Evolutionary conservation across 768 basidiomycete species (phyloP).

Genomic region (Naganishia vishniacii): DNA sequence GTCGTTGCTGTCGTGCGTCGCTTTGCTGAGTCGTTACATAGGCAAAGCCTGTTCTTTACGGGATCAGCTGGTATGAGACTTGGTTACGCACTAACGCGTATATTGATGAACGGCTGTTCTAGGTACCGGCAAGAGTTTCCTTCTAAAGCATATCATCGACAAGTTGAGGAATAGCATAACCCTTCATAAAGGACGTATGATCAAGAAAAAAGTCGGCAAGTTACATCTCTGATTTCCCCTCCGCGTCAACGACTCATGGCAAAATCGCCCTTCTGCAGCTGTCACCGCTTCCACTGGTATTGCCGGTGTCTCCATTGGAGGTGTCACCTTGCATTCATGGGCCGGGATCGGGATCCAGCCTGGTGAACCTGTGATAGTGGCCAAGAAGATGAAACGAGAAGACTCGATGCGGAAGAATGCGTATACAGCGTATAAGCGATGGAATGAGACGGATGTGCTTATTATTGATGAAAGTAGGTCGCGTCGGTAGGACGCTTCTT

Average conservation of each 20-base stretch:
- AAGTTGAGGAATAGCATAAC: constrained; percentile 21
- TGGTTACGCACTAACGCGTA: too few species aligned
- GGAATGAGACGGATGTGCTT: constrained; percentile 24
- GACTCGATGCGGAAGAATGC: constrained; percentile 3
- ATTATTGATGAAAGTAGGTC: constrained; percentile 27
- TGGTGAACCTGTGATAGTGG: background rate
- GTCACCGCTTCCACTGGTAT: constrained; percentile 27
- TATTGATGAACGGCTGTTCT: too few species aligned
- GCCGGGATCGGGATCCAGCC: constrained; percentile 21
- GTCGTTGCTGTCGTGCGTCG: background rate
- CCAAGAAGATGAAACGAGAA: constrained; percentile 5
- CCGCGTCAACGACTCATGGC: too few species aligned
- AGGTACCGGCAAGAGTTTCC: constrained; percentile 46
- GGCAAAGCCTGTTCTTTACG: constrained; percentile 40
- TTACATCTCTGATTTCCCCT: too few species aligned
- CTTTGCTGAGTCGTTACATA: background rate
- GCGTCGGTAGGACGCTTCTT: background rate
- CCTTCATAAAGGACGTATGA: background rate
- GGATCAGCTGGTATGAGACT: constrained; percentile 42
- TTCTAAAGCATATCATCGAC: constrained; percentile 40
- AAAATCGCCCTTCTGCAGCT: background rate
- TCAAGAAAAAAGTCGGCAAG: constrained; percentile 24
- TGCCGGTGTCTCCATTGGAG: constrained; percentile 23
- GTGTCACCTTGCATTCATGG: constrained; percentile 23
- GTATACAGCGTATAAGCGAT: constrained; percentile 22